Base-by-base conservation (phyloP, 495 filamentous ascomycete species). In the Lasiosphaeria ovina region DNA sequence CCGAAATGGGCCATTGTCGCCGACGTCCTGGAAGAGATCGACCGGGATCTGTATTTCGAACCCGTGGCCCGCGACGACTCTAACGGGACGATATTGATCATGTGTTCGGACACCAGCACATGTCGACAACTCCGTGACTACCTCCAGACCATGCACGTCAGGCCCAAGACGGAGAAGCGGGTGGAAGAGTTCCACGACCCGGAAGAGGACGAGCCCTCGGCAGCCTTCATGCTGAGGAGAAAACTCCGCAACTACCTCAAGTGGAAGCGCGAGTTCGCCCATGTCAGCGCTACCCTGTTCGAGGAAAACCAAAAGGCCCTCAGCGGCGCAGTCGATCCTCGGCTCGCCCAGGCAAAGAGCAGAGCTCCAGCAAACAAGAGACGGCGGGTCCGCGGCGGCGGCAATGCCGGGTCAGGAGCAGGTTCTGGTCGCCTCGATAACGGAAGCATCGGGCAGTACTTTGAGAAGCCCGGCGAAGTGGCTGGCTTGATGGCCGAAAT, bases 1-100 rank as follows among this genome's bases (percentile, higher is more conserved):
- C 95, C 94, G 7, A 98, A 98, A 69, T 98, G 94, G 94, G 82
- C 83, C 33, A 74, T 93, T 14, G 80, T 98, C 14, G 86, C 91
- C 42, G 91, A 96, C 35, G 85, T 96, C 6, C 77, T 98, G 3
- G 88, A 91, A 51, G 94, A 98, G 73, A 97, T 98, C 65, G 95
- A 98, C 63, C 85, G 87, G 56, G 95, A 97, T 64, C 80, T 88
- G 42, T 96, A 95, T 67, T 85, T 96, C 54, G 91, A 96, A 61
- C 91, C 91, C 11, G 70, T 74, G 3, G 71, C 76, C 14, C 77
- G 80, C n/a, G 90, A 93, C 76, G 91, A 92, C 67, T 96, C 93
- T 4, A 96, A 92, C 69, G 89, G 89, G 47, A 91, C 91, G 3
- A 90, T 95, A 47, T 72, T 98, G 40, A 90, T 98, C 62, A 98